phyloP scores from a whole-genome alignment of 306 rosid genomes.

The Hippophae gyantsensis region DNA sequence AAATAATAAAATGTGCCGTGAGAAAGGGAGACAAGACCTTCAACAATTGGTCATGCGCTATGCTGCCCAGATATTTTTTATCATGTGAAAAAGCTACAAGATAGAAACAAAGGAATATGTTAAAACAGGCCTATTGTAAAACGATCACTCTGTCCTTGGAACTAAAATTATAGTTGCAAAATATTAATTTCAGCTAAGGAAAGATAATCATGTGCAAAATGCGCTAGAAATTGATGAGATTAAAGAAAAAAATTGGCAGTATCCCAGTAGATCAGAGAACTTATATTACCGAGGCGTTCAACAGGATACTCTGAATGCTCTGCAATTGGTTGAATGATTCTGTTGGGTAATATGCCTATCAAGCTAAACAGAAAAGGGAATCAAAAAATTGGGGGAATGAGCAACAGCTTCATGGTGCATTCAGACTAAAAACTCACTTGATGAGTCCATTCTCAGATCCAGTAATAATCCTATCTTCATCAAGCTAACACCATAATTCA shows the following conservation, averaged over 20 bases:
- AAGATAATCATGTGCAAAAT: no score
- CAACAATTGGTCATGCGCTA: conserved; percentile 64
- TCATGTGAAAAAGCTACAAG: conserved; percentile 65
- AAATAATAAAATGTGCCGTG: not conserved
- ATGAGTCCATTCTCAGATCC: conserved; percentile 93
- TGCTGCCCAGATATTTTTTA: conserved; percentile 71
- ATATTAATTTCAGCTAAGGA: no score
- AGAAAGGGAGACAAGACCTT: conserved; percentile 40
- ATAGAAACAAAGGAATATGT: conserved; percentile 20
- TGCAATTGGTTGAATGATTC: conserved; percentile 79
- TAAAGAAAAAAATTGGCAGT: no score
- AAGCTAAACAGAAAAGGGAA: conserved; percentile 30
- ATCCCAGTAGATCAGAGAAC: no score
- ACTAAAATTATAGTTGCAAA: not conserved
- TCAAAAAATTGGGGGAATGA: conserved; percentile 5
- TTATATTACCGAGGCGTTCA: conserved; percentile 71
- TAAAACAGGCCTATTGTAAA: conserved; percentile 1
- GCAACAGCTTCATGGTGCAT: conserved; percentile 9
- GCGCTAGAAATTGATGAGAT: no score
- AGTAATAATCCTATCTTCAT: conserved; percentile 76
- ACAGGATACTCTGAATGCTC: conserved; percentile 83
- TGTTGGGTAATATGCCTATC: conserved; percentile 82
- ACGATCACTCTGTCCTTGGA: not conserved
- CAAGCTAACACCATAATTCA: conserved; percentile 45
- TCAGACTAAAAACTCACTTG: conserved; percentile 51